phyloP scores from a whole-genome alignment of 371 early-diverging fungal genomes.

The Haplosporangium sp. region DNA sequence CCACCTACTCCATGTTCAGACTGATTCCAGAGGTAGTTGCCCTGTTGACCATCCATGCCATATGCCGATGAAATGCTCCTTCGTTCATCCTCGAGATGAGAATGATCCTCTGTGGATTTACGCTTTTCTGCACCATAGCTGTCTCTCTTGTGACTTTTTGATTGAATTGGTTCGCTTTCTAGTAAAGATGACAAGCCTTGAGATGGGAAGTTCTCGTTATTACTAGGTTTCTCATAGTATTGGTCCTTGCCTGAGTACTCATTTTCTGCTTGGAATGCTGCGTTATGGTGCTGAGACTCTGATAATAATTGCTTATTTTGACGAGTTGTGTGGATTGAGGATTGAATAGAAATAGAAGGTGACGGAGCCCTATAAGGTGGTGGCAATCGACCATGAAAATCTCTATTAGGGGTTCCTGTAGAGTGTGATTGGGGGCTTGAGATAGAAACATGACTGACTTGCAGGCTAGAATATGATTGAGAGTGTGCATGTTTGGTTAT shows the following conservation, averaged over 20 bases:
- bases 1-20: conserved; percentile 1
- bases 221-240: not conserved
- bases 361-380: not conserved
- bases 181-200: not conserved
- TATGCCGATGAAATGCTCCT: not conserved
- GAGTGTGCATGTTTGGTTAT: conserved; percentile 24
- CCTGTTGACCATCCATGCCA: not conserved
- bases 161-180: conserved; percentile 6
- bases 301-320: not conserved
- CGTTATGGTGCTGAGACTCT: not conserved
- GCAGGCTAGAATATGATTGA: conserved; percentile 21
- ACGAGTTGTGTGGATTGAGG: not conserved
- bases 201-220: not conserved
- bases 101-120: not conserved
- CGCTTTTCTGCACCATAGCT: conserved; percentile 32
- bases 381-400: not conserved
- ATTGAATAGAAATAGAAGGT: not conserved
- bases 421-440: not conserved
- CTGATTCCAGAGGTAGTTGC: conserved; percentile 5
- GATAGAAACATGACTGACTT: conserved; percentile 6
- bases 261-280: not conserved
- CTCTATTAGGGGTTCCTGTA: not conserved
- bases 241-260: not conserved
- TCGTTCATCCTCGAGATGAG: not conserved
- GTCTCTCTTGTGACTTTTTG: conserved; percentile 25